phyloP scores from a whole-genome alignment of 1,284 basidiomycete genomes.

The Rhodotorula glutinis region DNA sequence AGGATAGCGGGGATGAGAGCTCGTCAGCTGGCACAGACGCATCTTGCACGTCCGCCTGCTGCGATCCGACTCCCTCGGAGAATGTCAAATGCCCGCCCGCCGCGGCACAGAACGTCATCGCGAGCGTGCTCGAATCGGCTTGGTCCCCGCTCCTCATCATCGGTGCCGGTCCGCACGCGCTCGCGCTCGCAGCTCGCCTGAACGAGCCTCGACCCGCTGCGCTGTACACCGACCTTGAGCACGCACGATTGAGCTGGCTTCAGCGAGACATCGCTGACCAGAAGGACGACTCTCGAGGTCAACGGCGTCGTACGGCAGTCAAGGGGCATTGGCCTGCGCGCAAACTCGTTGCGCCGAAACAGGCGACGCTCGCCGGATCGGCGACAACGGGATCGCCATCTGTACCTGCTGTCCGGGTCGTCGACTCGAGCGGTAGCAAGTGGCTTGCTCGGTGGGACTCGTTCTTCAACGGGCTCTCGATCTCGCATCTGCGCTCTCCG shows the following conservation, averaged over 20 bases:
- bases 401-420: slow-evolving; percentile 22
- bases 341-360: slow-evolving; percentile 21
- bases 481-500: slow-evolving; percentile 47
- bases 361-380: slow-evolving; percentile 5
- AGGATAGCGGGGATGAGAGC: neutral
- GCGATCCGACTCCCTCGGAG: neutral
- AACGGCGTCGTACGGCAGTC: slow-evolving; percentile 16
- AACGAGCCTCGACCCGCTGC: slow-evolving; percentile 41
- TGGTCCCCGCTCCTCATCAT: slow-evolving; percentile 33
- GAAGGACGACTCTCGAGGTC: neutral
- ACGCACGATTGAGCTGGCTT: slow-evolving; percentile 43
- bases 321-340: slow-evolving; percentile 33
- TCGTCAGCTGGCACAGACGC: slow-evolving; percentile 5
- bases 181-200: slow-evolving; percentile 42
- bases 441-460: slow-evolving; percentile 41
- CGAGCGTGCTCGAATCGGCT: neutral
- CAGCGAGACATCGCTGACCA: slow-evolving; percentile 8
- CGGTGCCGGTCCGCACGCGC: slow-evolving; percentile 43
- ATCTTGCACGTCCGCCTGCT: slow-evolving; percentile 12
- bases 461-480: slow-evolving; percentile 40
- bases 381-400: too few relatives aligned
- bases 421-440: slow-evolving; percentile 32
- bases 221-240: slow-evolving; percentile 46
- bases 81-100: neutral
- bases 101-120: neutral